These are phyloP conservation scores for Aspergillus carbonarius DNA, from an alignment of 2,329 filamentous ascomycete genomes.

Conservation along the genomic window DNA sequence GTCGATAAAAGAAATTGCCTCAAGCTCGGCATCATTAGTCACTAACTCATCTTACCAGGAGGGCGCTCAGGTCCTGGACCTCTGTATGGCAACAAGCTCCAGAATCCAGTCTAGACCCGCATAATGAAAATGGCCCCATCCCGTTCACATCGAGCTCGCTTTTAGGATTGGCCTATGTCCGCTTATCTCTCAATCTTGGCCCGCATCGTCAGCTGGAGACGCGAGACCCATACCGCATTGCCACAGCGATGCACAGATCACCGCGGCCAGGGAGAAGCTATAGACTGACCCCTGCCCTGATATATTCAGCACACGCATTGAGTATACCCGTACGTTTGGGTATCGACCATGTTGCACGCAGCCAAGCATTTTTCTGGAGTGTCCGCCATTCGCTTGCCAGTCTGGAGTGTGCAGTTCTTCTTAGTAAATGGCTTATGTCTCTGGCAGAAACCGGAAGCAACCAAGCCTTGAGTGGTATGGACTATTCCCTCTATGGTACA, in stretches of 20 bases:
- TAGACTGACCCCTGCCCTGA: conserved; percentile 62
- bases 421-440: conserved; percentile 48
- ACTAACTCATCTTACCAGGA: conserved; percentile 17
- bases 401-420: conserved; percentile 41
- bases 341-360: conserved; percentile 38
- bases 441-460: conserved; percentile 27
- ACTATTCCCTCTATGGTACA: background rate
- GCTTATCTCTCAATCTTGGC: conserved; percentile 50
- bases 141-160: conserved; percentile 36
- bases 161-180: conserved; percentile 34
- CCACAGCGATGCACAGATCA: conserved; percentile 59
- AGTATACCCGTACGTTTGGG: conserved; percentile 52
- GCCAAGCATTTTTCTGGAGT: conserved; percentile 40
- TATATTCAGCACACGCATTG: conserved; percentile 67
- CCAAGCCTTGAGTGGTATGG: conserved; percentile 29
- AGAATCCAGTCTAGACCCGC: conserved; percentile 36
- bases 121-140: conserved; percentile 35
- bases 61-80: conserved; percentile 37
- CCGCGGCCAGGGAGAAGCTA: conserved; percentile 60
- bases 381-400: conserved; percentile 37
- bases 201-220: conserved; percentile 64
- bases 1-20: background rate
- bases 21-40: background rate
- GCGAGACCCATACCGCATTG: conserved; percentile 62
- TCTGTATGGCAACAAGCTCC: conserved; percentile 38